Base-by-base conservation (phyloP, 2,329 filamentous ascomycete genomes). In the Raffaelea arxii region DNA sequence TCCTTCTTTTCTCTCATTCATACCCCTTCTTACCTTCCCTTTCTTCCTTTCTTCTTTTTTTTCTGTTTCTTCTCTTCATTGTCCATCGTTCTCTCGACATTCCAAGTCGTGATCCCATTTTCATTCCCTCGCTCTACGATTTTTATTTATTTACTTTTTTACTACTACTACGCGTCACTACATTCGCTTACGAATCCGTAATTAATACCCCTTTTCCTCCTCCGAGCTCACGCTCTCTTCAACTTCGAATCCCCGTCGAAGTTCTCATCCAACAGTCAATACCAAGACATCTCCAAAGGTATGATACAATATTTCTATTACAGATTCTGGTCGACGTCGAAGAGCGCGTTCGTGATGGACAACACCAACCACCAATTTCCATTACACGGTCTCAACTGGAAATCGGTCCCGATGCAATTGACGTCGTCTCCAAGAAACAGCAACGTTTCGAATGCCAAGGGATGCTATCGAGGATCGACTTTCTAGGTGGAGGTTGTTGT, bases 171-270 rank as follows among this genome's bases (percentile, higher is more conserved):
- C 51, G 41, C 46, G 46, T 49, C 49, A 39, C 45, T 46, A 41
- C 48, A 43, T 37, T 52, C 51, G 48, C 47, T 52, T 47, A 48
- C 43, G 43, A 22, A 25, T 24, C 16, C 6, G 27, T 36, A 24
- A 23, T 43, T 36, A 45, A 21, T 41, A 32, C 25, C 30, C 16
- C 14, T 35, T 27, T 41, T 10, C 25, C 46, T 42, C 18, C n/a
- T 22, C 11, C 3, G 16, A 22, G 11, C 37, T 22, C 18, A 22
- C 37, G 16, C 6, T n/a, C 32, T 16, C 19, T 18, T 7, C 32
- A 10, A 18, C 32, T 36, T 36, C 32, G 32, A 36, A n/a, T 36
- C 16, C 37, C 23, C 37, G 23, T 39, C 18, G 37, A 39, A 39
- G 37, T 18, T 10, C 4, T 21, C 16, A 21, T 16, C 10, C 27